Percentiles rank a stretch among this genome's conserved stretches.
phyloP scores from a whole-genome alignment of 371 early-diverging fungal species.

The Mucor irregularis region DNA sequence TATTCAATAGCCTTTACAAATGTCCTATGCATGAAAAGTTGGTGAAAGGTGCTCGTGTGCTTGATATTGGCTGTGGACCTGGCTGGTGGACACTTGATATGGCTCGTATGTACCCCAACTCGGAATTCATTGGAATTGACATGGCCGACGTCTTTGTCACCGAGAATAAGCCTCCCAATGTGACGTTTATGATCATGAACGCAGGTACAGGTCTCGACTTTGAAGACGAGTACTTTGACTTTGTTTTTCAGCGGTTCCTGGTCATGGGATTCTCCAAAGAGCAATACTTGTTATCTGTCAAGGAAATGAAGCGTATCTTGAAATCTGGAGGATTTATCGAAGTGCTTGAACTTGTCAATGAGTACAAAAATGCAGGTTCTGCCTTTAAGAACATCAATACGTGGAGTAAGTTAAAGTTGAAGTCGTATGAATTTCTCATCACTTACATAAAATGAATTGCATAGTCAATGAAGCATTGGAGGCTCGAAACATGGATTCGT shows the following conservation, averaged over 20 bases:
- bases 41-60: slow-evolving; percentile 34
- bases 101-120: slow-evolving; percentile 45
- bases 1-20: slow-evolving; percentile 26
- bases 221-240: slow-evolving; percentile 40
- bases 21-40: slow-evolving; percentile 43
- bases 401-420: slow-evolving; percentile 52
- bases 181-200: slow-evolving; percentile 32
- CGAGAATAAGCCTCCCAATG: slow-evolving; percentile 29
- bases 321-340: slow-evolving; percentile 44
- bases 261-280: slow-evolving; percentile 44
- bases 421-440: too few species aligned
- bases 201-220: slow-evolving; percentile 37
- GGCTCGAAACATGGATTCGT: slow-evolving; percentile 35
- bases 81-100: slow-evolving; percentile 53
- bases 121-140: slow-evolving; percentile 46
- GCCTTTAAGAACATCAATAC: slow-evolving; percentile 28
- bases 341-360: slow-evolving; percentile 41
- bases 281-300: slow-evolving; percentile 28
- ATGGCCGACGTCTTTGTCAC: slow-evolving; percentile 43
- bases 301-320: slow-evolving; percentile 45
- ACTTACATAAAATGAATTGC: too few species aligned
- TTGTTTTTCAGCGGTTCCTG: slow-evolving; percentile 49
- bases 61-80: slow-evolving; percentile 54
- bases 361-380: slow-evolving; percentile 33
- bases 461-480: slow-evolving; percentile 36